Conservation (phyloP, 805 yeast species). For the Wickerhamiella bombiphila region DNA sequence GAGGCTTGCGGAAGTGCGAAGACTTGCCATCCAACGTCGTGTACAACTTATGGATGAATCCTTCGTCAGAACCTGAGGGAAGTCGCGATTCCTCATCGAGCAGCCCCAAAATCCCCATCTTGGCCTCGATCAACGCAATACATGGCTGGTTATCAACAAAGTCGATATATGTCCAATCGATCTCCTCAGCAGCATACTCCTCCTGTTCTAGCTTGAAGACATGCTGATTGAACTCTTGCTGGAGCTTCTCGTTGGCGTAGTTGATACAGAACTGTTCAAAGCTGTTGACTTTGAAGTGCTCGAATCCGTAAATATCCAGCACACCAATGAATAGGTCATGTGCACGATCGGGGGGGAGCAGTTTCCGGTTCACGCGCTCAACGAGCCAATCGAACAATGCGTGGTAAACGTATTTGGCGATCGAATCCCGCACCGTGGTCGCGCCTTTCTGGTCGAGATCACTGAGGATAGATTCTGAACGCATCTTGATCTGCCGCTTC, state of each 20-base stretch:
- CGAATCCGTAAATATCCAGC: conserved; percentile 93
- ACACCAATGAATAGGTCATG: conserved; percentile 87
- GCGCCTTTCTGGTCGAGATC: conserved; percentile 76
- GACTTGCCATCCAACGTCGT: conserved; percentile 59
- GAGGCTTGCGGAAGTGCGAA: conserved; percentile 79
- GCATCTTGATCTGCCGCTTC: conserved; percentile 82
- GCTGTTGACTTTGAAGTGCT: conserved; percentile 85
- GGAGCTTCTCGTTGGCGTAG: conserved; percentile 91
- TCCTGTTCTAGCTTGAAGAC: conserved; percentile 95
- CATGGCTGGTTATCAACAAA: conserved; percentile 96
- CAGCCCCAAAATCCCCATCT: conserved; percentile 72
- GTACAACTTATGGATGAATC: conserved; percentile 84
- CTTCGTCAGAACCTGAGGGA: conserved; percentile 85
- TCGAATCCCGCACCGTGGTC: conserved; percentile 87
- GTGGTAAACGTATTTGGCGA: conserved; percentile 84
- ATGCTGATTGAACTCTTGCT: conserved; percentile 94
- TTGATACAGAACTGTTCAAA: conserved; percentile 96
- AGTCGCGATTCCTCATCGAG: conserved; percentile 91
- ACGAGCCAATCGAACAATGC: conserved; percentile 94
- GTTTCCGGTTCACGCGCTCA: conserved; percentile 61
- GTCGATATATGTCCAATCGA: conserved; percentile 93
- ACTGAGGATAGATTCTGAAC: conserved; percentile 80
- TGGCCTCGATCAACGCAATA: conserved; percentile 78
- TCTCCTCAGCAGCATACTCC: conserved; percentile 80
- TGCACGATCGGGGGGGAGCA: conserved; percentile 31